Percentiles rank a stretch among this genome's conserved stretches.
Conservation (phyloP, 2,329 filamentous ascomycete genomes). For the Tolypocladium endophyticum region DNA sequence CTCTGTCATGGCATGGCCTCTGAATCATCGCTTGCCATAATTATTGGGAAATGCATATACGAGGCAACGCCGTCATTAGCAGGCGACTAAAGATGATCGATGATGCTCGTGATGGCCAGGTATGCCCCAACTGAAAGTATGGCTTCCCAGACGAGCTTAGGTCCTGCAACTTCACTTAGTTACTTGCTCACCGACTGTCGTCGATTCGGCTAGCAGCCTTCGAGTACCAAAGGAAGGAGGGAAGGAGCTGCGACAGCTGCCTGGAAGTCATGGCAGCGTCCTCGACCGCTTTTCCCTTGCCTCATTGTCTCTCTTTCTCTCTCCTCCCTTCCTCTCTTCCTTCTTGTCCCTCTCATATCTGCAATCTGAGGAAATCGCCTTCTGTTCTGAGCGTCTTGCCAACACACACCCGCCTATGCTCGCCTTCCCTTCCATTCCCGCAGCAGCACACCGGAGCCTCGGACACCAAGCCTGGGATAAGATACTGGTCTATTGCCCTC, state of each 20-base stretch:
- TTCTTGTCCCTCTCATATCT: background rate
- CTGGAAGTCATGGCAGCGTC: background rate
- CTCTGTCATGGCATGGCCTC: background rate
- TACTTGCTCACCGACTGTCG: background rate
- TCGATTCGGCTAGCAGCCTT: background rate
- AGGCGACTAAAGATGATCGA: background rate
- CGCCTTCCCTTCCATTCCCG: background rate
- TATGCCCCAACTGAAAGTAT: background rate
- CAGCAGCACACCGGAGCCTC: background rate
- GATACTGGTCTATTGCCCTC: background rate
- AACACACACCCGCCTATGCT: background rate
- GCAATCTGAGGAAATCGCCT: background rate
- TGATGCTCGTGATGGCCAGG: background rate
- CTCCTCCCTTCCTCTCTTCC: background rate
- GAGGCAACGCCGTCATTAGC: background rate
- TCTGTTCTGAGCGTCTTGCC: background rate
- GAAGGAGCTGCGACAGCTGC: background rate
- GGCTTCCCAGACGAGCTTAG: background rate
- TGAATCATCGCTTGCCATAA: background rate
- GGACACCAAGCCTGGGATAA: background rate
- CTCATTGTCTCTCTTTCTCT: background rate
- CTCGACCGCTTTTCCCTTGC: background rate
- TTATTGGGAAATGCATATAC: background rate
- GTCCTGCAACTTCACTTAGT: background rate
- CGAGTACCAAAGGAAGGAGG: background rate